Base-by-base conservation (phyloP, 2,329 filamentous ascomycete species). In the Monilinia laxa region DNA sequence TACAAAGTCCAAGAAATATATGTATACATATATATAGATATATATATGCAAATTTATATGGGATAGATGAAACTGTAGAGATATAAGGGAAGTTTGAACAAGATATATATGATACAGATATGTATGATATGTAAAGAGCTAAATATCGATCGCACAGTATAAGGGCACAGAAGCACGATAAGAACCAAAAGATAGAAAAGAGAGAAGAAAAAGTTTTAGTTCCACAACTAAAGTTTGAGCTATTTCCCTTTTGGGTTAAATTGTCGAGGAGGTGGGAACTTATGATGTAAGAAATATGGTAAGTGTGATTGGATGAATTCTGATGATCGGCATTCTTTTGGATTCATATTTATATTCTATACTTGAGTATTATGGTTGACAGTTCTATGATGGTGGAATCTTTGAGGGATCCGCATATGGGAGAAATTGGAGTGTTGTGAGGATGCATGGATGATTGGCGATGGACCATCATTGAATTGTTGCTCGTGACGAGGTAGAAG, bases 241-340 rank as follows among this genome's bases (percentile, higher is more conserved):
- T 64, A 67, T 72, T 68, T 69, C 70, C 68, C 38, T 62, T 70
- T 71, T 69, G 54, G 65, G 72, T 69, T 68, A 73, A 71, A 68
- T 70, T 72, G 67, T 70, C 72, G 72, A 73, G 67, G 67, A 64
- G 69, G 69, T 66, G 51, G 58, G 54, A 28, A 40, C 25, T 25
- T n/a, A 47, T 62, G 40, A 63, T 63, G 52, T 66, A 60, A 55
- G 49, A 57, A 31, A 49, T 11, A 2, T 11, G 25, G 57, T 1
- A 31, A 10, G 9, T 5, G 7, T 31, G 9, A 51, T 12, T 23
- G 2, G 47, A 20, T 49, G 9, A 49, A 9, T 10, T 23, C 18
- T 9, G 20, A 23, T 11, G 6, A 49, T 49, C 20, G 45, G 7
- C 45, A 49, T 49, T 2, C 20, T 11, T n/a, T 7, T 49, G 20